Base-by-base conservation (phyloP, 176 grass and related monocot genomes). In the Hyparrhenia diplandra region DNA sequence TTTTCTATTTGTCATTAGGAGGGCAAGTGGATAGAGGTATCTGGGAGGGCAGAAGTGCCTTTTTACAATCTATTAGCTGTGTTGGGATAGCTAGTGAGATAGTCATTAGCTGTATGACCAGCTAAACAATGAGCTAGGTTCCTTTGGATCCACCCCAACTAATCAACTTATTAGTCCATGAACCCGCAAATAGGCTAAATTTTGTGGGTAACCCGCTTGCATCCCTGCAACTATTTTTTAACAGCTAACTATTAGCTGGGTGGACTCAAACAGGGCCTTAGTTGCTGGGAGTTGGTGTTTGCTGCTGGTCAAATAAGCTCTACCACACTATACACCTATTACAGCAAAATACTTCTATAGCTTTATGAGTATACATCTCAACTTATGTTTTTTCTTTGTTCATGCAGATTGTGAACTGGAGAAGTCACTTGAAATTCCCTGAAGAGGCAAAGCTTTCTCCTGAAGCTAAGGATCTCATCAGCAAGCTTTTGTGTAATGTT, bases 321-420 rank as follows among this genome's bases (percentile, higher is more conserved):
- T 41, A 11, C 35, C 14, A 2, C 64, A 31, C 40, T 27, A 49
- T 79, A 80, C 12, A 30, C 59, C 39, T 43, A 7, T 46, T 32
- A 24, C 62, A 40, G 25, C 21, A 55, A 67, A 66, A 64, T 88
- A n/a, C 35, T 49, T 1, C 29, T 89, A 16, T 76, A 74, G 17
- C 39, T 80, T 71, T 49, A 81, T 40, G 39, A 42, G 6, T 28
- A 71, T 76, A 55, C 36, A 71, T 73, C 45, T 81, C 43, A 84
- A 76, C 69, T 77, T 46, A 54, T 29, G 14, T 64, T 76, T 42
- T n/a, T 69, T 23, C 31, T 74, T 77, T 86, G 51, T 47, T 59
- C 29, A 46, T 88, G 41, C 55, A 99, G 96, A 99, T 99, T 90
- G 92, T 99, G 27, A 95, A 99, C 67, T 99, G 96, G 96, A 93